Percentiles rank a stretch among this genome's conserved stretches.
phyloP scores from a whole-genome alignment of 805 yeast species.

The Candida insectorum region DNA sequence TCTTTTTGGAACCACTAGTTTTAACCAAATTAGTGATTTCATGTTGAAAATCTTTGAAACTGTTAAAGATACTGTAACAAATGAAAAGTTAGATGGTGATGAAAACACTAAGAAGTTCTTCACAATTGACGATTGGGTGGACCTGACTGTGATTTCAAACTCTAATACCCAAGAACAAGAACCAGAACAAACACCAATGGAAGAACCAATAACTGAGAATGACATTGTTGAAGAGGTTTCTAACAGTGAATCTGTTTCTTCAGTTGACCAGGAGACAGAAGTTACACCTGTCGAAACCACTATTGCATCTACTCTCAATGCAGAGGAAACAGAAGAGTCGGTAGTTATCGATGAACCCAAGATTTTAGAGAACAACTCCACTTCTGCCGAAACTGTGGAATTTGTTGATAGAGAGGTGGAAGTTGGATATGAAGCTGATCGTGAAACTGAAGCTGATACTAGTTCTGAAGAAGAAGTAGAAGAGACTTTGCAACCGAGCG shows the following conservation, averaged over 20 bases:
- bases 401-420: constrained; percentile 8
- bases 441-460: constrained; percentile 2
- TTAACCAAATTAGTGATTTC: constrained; percentile 18
- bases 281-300: not conserved
- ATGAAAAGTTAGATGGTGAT: constrained; percentile 21
- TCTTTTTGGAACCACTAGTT: constrained; percentile 5
- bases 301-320: too few relatives aligned
- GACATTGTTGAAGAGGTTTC: constrained; percentile 10
- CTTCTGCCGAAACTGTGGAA: constrained; percentile 5
- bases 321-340: not conserved
- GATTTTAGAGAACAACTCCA: too few relatives aligned
- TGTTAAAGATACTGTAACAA: constrained; percentile 26
- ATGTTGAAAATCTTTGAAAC: constrained; percentile 17
- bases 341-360: not conserved
- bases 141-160: constrained; percentile 1
- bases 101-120: constrained; percentile 19
- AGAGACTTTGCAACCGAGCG: not conserved
- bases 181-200: constrained; percentile 7
- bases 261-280: not conserved
- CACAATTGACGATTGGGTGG: constrained; percentile 20
- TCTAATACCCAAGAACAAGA: constrained; percentile 1
- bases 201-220: constrained; percentile 8
- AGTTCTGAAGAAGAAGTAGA: constrained; percentile 1
- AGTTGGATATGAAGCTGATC: constrained; percentile 3
- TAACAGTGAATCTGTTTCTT: constrained; percentile 4